Percentiles rank a stretch among this genome's conserved stretches.
Conservation (phyloP, 2,329 filamentous ascomycete species). For the Podosphaera aphanis region DNA sequence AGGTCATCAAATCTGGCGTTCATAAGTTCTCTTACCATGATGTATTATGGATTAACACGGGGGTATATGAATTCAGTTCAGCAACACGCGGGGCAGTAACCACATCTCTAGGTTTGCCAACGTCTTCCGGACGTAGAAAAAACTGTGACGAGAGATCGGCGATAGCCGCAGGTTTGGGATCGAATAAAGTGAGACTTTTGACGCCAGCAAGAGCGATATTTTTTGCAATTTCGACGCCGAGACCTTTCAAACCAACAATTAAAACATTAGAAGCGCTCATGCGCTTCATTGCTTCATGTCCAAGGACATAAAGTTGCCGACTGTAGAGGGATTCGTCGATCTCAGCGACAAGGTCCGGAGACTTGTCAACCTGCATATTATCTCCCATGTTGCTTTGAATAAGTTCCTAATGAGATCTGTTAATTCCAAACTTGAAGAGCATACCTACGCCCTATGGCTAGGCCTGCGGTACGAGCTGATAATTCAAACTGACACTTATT, state of each 20-base stretch:
- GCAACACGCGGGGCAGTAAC: conserved; percentile 75
- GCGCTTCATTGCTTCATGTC: conserved; percentile 83
- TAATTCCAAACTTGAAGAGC: not conserved
- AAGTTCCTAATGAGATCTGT: conserved; percentile 17
- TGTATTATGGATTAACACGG: conserved; percentile 53
- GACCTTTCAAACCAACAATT: conserved; percentile 71
- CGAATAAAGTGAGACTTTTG: conserved; percentile 85
- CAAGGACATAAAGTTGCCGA: conserved; percentile 47
- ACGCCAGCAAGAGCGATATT: conserved; percentile 95
- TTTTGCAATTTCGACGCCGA: conserved; percentile 96
- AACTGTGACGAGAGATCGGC: conserved; percentile 91
- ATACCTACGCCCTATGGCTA: not conserved
- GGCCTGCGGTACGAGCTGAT: not conserved
- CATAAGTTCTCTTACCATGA: conserved; percentile 20
- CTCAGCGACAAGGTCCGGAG: conserved; percentile 29
- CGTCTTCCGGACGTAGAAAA: conserved; percentile 70
- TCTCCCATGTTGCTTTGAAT: conserved; percentile 39
- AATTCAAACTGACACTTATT: not conserved
- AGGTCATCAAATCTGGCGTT: not conserved
- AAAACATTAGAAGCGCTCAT: conserved; percentile 94
- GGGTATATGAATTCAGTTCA: conserved; percentile 91
- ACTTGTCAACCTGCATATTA: conserved; percentile 41
- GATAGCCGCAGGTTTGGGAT: conserved; percentile 63
- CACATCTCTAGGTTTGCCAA: conserved; percentile 74
- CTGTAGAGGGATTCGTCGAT: conserved; percentile 56